These are phyloP conservation scores for Rutstroemia sp. DNA, from an alignment of 2,329 filamentous ascomycete genomes.

Conservation along the genomic window DNA sequence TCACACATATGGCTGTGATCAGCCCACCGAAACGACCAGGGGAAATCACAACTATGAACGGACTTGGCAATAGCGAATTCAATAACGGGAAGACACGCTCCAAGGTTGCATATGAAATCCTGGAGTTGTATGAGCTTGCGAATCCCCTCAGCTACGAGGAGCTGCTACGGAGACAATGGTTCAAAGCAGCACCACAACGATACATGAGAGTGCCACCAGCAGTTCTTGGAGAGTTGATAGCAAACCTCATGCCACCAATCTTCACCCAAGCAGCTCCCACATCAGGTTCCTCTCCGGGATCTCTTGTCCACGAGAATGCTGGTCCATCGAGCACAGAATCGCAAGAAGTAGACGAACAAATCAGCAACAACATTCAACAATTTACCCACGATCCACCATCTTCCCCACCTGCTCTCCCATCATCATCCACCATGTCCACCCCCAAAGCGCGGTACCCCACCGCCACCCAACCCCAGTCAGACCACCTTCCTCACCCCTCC, in stretches of 20 bases:
- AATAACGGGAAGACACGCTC: conserved; percentile 14
- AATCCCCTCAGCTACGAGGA: conserved; percentile 45
- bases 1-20: conserved; percentile 54
- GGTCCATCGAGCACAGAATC: conserved; percentile 23
- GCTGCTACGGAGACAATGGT: conserved; percentile 49
- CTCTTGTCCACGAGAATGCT: not conserved
- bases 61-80: conserved; percentile 44
- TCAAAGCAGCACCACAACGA: conserved; percentile 41
- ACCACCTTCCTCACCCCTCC: conserved; percentile 13
- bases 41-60: conserved; percentile 37
- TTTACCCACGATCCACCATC: conserved; percentile 17
- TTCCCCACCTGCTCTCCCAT: not conserved
- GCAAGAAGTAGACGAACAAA: conserved; percentile 25
- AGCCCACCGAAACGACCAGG: conserved; percentile 39
- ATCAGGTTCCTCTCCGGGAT: not conserved
- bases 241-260: conserved; percentile 47
- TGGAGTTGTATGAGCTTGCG: conserved; percentile 55
- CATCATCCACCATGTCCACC: too few relatives aligned
- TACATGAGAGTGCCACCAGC: conserved; percentile 50
- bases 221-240: conserved; percentile 48
- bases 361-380: conserved; percentile 22
- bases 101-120: conserved; percentile 41
- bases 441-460: too few relatives aligned
- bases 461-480: not conserved
- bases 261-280: conserved; percentile 29